Evolutionary conservation across 805 yeast genomes (phyloP).

Genomic region (Candida silvatica): DNA sequence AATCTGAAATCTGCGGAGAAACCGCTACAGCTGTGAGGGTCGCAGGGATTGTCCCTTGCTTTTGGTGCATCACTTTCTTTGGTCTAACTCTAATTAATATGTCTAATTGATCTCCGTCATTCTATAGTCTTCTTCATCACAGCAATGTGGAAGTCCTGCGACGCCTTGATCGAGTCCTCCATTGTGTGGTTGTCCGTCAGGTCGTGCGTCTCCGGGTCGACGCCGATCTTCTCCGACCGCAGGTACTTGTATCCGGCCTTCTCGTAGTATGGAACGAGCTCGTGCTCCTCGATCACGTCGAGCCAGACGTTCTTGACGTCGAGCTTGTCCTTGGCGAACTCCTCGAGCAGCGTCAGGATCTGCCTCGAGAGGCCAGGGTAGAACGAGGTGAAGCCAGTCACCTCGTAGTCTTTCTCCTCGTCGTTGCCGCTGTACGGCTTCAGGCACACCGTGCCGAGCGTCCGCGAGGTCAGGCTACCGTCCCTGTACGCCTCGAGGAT

Average conservation of each 20-base stretch:
- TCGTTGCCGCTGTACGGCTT: constrained; percentile 18
- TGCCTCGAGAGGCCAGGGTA: constrained; percentile 27
- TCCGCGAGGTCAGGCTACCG: constrained; percentile 15
- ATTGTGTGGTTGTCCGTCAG: constrained; percentile 16
- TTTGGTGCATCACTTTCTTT: too few species aligned
- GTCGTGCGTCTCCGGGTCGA: constrained; percentile 15
- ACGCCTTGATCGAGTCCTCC: constrained; percentile 31
- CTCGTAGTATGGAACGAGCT: constrained; percentile 35
- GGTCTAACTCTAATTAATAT: neutral
- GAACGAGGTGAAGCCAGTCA: constrained; percentile 47
- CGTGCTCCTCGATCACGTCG: constrained; percentile 41
- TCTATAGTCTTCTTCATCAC: constrained; percentile 22
- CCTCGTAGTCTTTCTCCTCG: constrained; percentile 30
- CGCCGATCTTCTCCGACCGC: constrained; percentile 15
- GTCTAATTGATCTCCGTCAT: neutral
- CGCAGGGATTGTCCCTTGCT: too few species aligned
- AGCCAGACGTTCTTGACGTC: constrained; percentile 23
- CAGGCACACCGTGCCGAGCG: constrained; percentile 28
- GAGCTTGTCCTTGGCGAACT: constrained; percentile 6
- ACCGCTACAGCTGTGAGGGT: too few species aligned
- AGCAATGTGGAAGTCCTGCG: constrained; percentile 33
- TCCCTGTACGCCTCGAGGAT: constrained; percentile 11
- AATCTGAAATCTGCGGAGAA: too few species aligned
- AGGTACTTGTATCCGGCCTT: constrained; percentile 30
- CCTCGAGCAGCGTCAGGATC: constrained; percentile 13